Conservation (phyloP, 2,329 filamentous ascomycete genomes). For the Clonostachys sp. region DNA sequence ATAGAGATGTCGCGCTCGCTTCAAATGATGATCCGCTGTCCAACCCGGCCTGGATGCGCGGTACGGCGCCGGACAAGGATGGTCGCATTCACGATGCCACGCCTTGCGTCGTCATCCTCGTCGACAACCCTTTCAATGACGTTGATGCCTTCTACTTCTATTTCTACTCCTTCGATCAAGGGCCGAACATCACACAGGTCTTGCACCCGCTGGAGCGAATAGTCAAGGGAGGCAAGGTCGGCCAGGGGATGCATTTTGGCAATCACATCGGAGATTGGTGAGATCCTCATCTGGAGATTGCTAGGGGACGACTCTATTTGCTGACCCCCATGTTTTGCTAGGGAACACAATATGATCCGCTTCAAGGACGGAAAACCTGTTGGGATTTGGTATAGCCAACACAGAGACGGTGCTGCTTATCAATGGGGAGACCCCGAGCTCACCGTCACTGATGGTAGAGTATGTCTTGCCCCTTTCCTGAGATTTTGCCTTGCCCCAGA, state of each 20-base stretch:
- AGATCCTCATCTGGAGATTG: no score
- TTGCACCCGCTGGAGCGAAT: conserved; percentile 17
- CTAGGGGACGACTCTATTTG: no score
- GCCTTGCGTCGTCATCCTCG: conserved; percentile 20
- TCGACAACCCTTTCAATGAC: conserved; percentile 15
- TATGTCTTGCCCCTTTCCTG: no score
- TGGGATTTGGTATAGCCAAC: conserved; percentile 20
- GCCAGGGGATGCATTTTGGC: conserved; percentile 17
- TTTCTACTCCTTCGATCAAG: conserved; percentile 25
- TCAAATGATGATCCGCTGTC: conserved; percentile 17
- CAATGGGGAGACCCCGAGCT: no score
- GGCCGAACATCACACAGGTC: conserved; percentile 21
- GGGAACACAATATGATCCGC: conserved; percentile 5
- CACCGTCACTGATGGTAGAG: no score
- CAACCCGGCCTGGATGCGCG: conserved; percentile 17
- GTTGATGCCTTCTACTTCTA: conserved; percentile 26
- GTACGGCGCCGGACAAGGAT: conserved; percentile 3
- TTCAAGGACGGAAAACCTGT: conserved; percentile 10
- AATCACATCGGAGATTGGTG: conserved; percentile 14
- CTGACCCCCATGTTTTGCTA: conserved; percentile 5
- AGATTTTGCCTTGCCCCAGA: no score
- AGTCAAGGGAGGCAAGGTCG: conserved; percentile 3
- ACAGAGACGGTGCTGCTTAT: conserved; percentile 13
- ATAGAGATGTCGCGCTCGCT: conserved; percentile 4
- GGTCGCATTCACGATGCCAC: conserved; percentile 8